phyloP scores from a whole-genome alignment of 148 eudicot genomes.

The Vaccinium macrocarpon region DNA sequence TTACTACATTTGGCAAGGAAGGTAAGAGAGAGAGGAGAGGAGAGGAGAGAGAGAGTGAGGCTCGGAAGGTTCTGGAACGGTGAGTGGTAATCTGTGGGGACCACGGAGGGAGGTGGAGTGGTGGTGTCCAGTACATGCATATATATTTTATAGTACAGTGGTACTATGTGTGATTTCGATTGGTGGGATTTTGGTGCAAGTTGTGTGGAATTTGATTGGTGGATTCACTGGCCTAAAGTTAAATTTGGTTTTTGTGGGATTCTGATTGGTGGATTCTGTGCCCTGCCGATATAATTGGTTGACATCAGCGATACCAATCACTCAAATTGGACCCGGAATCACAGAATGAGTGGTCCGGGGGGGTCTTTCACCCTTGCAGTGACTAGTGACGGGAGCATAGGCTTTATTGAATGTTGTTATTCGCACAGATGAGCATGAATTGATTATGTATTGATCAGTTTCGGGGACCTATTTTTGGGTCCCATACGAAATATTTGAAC shows the following conservation, averaged over 20 bases:
- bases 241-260: not conserved
- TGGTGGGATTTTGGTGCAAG: not conserved
- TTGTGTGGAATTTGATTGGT: not conserved
- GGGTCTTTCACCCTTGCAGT: too few relatives aligned
- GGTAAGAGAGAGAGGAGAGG: not conserved
- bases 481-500: too few relatives aligned
- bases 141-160: too few relatives aligned
- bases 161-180: not conserved
- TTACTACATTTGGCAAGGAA: slow-evolving; percentile 4
- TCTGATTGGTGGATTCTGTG: not conserved
- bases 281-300: too few relatives aligned
- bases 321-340: too few relatives aligned
- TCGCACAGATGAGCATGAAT: too few relatives aligned
- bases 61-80: not conserved
- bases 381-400: too few relatives aligned
- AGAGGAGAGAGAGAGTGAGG: not conserved
- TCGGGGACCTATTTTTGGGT: too few relatives aligned
- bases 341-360: too few relatives aligned
- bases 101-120: not conserved
- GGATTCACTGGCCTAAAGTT: not conserved
- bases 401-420: too few relatives aligned
- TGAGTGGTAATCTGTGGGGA: not conserved
- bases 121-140: not conserved
- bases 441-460: too few relatives aligned
- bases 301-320: too few relatives aligned